Evolutionary conservation across 441 rosid species (phyloP).

Genomic region (Melastoma candidum): DNA sequence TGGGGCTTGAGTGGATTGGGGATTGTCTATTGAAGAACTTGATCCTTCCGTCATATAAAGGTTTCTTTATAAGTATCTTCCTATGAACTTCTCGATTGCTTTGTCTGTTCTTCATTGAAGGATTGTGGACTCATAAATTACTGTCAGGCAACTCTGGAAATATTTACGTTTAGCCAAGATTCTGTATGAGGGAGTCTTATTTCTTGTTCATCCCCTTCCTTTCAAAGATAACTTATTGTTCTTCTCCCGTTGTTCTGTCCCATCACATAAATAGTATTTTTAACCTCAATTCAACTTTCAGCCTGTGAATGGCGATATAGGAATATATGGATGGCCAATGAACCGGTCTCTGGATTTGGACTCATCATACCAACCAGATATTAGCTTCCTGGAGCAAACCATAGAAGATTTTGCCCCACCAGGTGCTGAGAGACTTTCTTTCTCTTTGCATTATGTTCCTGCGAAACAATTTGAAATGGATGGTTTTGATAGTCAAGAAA

Average conservation of each 20-base stretch:
- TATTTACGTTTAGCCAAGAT: too few species aligned
- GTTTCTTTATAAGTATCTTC: too few species aligned
- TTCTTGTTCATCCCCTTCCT: too few species aligned
- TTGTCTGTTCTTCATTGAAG: too few species aligned
- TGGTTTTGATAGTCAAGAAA: background rate
- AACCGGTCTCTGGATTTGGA: conserved; percentile 35
- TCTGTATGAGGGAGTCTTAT: too few species aligned
- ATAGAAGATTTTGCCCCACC: conserved; percentile 20
- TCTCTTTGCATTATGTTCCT: conserved; percentile 24
- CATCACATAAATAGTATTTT: conserved; percentile 15
- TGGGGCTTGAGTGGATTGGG: too few species aligned
- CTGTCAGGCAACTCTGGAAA: too few species aligned
- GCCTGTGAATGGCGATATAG: conserved; percentile 31
- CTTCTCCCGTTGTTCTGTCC: background rate
- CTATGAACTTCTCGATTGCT: too few species aligned
- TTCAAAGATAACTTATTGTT: too few species aligned
- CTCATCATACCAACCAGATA: conserved; percentile 31
- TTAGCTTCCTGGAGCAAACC: conserved; percentile 38
- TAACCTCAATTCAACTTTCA: conserved; percentile 21
- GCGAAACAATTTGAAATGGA: conserved; percentile 24
- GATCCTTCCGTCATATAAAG: too few species aligned
- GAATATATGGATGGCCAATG: conserved; percentile 25
- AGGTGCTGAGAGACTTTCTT: conserved; percentile 17
- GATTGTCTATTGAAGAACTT: too few species aligned
- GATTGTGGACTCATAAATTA: too few species aligned